Base-by-base conservation (phyloP, 1,139 yeast species). In the Starmera stellimalicola region DNA sequence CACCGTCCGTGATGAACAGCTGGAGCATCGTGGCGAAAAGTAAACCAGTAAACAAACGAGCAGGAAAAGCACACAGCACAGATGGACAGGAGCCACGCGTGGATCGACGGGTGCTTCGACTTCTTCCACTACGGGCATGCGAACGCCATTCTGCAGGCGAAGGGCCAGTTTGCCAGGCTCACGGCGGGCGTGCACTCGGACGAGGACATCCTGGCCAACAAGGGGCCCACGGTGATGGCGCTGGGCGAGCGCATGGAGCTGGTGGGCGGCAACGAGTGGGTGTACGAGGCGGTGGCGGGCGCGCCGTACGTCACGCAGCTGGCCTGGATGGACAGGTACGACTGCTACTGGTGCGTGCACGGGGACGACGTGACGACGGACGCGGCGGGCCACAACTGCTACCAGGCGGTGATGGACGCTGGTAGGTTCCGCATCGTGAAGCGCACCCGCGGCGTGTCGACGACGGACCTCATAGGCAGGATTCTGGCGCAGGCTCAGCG, bases 221-320 rank as follows among this genome's bases (percentile, higher is more conserved):
- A 91, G 56, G 98, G 97, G 3, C 94, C 94, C 1, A 91, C 88
- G 3, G 98, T 91, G 26, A 91, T 91, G 97, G 72, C 59, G 29
- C 60, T 84, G 26, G 73, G 67, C 23, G 98, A 91, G 55, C 67
- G 97, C 37, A 65, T 79, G 39, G 67, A 70, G 18, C 94, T 95
- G 3, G 95, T 88, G 3, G 76, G 77, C 33, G 93, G 94, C 1
- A 87, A 95, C 55, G 79, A 85, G 51, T 91, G 98, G 98, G 70
- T 81, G 34, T 78, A 93, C 5, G 55, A 62, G 35, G 75, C 84
- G 2, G 70, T 91, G 15, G 68, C 78, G 1, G 65, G 70, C 40
- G 96, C 98, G 0, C 98, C 98, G 2, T 91, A 91, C 51, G 97
- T 88, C n/a, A 91, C 98, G 1, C 84, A 80, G 45, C 93, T 95